Conservation (phyloP, 2,329 filamentous ascomycete species). For the Simplicillium sp. region DNA sequence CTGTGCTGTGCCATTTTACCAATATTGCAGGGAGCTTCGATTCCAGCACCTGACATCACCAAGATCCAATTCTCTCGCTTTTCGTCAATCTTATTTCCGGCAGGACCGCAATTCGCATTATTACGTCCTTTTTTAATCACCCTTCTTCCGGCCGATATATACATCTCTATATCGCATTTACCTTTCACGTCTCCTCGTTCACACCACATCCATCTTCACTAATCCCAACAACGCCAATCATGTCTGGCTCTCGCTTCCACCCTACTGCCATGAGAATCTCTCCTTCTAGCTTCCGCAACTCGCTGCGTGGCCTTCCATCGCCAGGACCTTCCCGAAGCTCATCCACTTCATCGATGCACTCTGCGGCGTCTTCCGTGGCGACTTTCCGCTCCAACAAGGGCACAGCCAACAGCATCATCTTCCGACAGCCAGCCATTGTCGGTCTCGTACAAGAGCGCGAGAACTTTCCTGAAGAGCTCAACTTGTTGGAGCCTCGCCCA, state of each 20-base stretch:
- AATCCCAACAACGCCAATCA: slow-evolving; percentile 11
- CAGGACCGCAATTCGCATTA: slow-evolving; percentile 10
- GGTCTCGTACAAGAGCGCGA: slow-evolving; percentile 47
- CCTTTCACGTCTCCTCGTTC: not conserved
- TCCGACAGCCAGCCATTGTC: slow-evolving; percentile 47
- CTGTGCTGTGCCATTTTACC: too few species aligned
- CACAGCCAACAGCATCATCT: slow-evolving; percentile 51
- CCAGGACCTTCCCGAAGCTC: slow-evolving; percentile 28
- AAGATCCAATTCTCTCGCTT: not conserved
- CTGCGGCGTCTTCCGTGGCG: slow-evolving; percentile 29
- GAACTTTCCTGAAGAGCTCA: slow-evolving; percentile 41
- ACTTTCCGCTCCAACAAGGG: slow-evolving; percentile 34
- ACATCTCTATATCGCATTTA: too few species aligned
- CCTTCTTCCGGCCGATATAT: not conserved
- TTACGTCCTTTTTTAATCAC: not conserved
- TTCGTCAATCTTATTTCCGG: slow-evolving; percentile 4
- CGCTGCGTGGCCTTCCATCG: slow-evolving; percentile 39
- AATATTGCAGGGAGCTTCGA: slow-evolving; percentile 1
- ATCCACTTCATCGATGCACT: slow-evolving; percentile 32
- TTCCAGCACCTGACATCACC: slow-evolving; percentile 12
- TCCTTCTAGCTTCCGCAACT: slow-evolving; percentile 36
- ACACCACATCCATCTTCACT: too few species aligned
- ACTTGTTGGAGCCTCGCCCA: slow-evolving; percentile 51
- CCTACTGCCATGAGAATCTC: slow-evolving; percentile 41
- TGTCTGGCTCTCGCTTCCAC: slow-evolving; percentile 41